Evolutionary conservation across 441 rosid species (phyloP).

Genomic region (Populus hybrid): DNA sequence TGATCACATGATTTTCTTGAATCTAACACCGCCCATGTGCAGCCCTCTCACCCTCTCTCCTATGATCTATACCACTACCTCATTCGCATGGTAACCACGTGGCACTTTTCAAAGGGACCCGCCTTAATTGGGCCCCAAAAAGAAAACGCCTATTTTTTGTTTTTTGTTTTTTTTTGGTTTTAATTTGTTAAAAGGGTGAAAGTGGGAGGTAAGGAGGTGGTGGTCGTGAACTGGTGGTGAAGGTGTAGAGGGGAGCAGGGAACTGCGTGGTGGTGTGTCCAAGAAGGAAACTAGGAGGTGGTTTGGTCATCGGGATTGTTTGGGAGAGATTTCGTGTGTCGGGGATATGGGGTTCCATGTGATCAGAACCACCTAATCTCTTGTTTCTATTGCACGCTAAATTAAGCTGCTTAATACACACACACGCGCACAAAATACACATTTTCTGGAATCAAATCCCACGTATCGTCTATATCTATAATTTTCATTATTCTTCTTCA

Average conservation of each 20-base stretch:
- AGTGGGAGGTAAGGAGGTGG: background rate
- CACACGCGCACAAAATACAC: background rate
- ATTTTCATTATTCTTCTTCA: background rate
- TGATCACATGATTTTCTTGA: constrained; percentile 62
- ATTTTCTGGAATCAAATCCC: background rate
- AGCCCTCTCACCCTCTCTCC: constrained; percentile 15
- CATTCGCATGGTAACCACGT: constrained; percentile 47
- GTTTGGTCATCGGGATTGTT: constrained; percentile 8
- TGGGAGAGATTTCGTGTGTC: constrained; percentile 18
- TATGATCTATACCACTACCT: constrained; percentile 25
- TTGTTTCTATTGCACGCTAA: constrained; percentile 10
- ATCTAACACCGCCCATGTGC: constrained; percentile 53
- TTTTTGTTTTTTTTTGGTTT: background rate
- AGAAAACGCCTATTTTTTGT: background rate
- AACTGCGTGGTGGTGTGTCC: constrained; percentile 27
- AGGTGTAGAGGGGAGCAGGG: background rate
- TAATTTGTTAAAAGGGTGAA: background rate
- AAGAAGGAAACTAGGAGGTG: constrained; percentile 29
- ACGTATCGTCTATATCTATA: background rate
- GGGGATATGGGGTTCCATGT: constrained; percentile 31
- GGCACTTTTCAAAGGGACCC: constrained; percentile 23
- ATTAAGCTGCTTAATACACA: background rate
- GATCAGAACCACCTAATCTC: constrained; percentile 16
- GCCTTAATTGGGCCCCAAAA: constrained; percentile 34
- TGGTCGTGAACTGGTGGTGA: background rate